A percentile compares a stretch with the other conserved stretches of the same genome.
phyloP scores from a whole-genome alignment of 1,284 basidiomycete species.

The Puccinia coronata region DNA sequence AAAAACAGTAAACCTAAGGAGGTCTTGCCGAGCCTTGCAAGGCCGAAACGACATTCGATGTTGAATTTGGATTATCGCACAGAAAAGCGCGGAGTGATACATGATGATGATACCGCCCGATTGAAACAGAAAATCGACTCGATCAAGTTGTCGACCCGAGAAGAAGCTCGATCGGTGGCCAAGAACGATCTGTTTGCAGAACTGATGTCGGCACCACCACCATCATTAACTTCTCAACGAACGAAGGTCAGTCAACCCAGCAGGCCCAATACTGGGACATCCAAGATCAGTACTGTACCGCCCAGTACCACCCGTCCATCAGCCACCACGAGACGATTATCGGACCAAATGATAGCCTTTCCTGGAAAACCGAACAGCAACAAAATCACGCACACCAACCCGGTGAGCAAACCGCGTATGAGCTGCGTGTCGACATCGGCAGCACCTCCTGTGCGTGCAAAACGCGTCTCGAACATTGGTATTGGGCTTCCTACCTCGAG shows the following conservation, averaged over 20 bases:
- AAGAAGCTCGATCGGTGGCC: not conserved
- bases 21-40: not conserved
- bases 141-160: slow-evolving; percentile 1
- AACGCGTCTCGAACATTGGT: slow-evolving; percentile 6
- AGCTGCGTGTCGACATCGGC: slow-evolving; percentile 2
- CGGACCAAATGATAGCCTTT: not conserved
- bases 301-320: not conserved
- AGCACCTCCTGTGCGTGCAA: not conserved
- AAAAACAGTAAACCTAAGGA: slow-evolving; percentile 30
- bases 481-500: slow-evolving; percentile 17
- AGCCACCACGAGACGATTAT: not conserved
- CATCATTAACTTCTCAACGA: not conserved
- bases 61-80: not conserved
- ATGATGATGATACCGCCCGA: not conserved
- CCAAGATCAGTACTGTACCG: not conserved
- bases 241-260: not conserved
- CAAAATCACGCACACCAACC: not conserved
- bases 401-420: not conserved
- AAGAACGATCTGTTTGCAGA: slow-evolving; percentile 24
- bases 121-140: slow-evolving; percentile 8
- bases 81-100: not conserved
- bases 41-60: not conserved
- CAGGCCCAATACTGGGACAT: not conserved
- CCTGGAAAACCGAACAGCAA: not conserved
- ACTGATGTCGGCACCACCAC: slow-evolving; percentile 1